Evolutionary conservation across 306 rosid genomes (phyloP), one percentile per base, ranked within the genome.

Genomic region (Delonix regia): DNA sequence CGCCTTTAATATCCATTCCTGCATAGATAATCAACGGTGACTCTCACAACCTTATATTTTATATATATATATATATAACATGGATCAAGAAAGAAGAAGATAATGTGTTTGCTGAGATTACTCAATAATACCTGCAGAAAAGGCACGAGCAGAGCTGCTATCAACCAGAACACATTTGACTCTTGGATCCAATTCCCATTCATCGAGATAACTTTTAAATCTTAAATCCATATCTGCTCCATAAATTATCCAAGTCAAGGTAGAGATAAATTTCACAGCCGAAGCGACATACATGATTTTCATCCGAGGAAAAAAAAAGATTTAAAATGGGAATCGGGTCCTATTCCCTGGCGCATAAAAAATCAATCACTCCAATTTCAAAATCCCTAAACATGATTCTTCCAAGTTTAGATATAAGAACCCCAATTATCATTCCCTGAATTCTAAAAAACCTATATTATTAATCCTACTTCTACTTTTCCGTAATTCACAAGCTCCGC

Each of bases 1-100:
- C 97, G 89, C 99, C 98, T 91, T 95, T 95, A 88, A 93, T 93
- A 93, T 95, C 99, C 98, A 93, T 95, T 83, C 99, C 99, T 91
- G 97, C 98, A 95, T 84, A 77, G 78, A 84, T 84, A 94, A 84
- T 70, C 84, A 86, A 85, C 72, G 80, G 78, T 79, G 85, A 90
- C 88, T 88, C 93, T 89, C 89, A 89, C 86, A 87, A 83, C 79
- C 91, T 78, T 65, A 65, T 86, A 83, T 21, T 73, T 65, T 75
- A 80, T 94, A n/a, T n/a, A n/a, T n/a, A n/a, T n/a, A n/a, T n/a
- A n/a, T n/a, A 65, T 60, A 77, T 47, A 44, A 74, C 8, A 49
- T 70, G 5, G 25, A 77, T 2, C 28, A 15, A 51, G 74, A 80
- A 60, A 16, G 15, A 60, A 42, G 3, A 22, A 49, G 12, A 57